A percentile compares a stretch with the other conserved stretches of the same genome.
These are phyloP conservation scores for Psilocybe tampanensis DNA, from an alignment of 768 basidiomycete genomes.

Conservation along the genomic window DNA sequence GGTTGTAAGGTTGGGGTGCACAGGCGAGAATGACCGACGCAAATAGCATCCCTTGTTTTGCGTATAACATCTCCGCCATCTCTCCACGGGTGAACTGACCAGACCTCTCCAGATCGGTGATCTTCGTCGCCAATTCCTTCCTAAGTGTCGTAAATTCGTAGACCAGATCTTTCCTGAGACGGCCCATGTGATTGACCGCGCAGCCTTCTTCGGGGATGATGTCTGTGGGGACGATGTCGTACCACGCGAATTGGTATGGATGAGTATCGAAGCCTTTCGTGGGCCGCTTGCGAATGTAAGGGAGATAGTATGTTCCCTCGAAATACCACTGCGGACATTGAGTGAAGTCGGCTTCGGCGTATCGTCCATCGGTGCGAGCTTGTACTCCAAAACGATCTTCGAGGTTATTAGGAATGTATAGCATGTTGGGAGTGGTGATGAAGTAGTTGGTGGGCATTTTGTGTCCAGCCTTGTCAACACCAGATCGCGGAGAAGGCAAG, in stretches of 20 bases:
- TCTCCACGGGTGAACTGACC: neutral
- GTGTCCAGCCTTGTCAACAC: too few species aligned
- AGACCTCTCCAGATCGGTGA: neutral
- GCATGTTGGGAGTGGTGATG: too few species aligned
- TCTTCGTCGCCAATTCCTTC: neutral
- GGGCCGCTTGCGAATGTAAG: neutral
- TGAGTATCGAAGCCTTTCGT: neutral
- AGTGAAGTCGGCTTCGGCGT: constrained; percentile 5
- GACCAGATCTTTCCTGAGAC: neutral
- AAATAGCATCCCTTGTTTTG: too few species aligned
- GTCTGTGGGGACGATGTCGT: neutral
- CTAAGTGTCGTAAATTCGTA: too few species aligned
- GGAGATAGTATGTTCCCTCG: neutral
- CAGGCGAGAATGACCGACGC: neutral
- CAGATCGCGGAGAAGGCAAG: too few species aligned
- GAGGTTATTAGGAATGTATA: too few species aligned
- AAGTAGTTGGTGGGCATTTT: too few species aligned
- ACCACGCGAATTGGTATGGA: neutral
- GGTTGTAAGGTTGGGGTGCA: neutral
- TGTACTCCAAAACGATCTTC: neutral
- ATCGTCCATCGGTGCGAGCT: too few species aligned
- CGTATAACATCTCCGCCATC: too few species aligned
- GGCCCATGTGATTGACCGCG: neutral
- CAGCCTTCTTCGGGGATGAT: neutral
- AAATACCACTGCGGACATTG: constrained; percentile 4